These are phyloP conservation scores for Fusarium newnesense DNA, from an alignment of 2,329 filamentous ascomycete genomes.

Conservation along the genomic window DNA sequence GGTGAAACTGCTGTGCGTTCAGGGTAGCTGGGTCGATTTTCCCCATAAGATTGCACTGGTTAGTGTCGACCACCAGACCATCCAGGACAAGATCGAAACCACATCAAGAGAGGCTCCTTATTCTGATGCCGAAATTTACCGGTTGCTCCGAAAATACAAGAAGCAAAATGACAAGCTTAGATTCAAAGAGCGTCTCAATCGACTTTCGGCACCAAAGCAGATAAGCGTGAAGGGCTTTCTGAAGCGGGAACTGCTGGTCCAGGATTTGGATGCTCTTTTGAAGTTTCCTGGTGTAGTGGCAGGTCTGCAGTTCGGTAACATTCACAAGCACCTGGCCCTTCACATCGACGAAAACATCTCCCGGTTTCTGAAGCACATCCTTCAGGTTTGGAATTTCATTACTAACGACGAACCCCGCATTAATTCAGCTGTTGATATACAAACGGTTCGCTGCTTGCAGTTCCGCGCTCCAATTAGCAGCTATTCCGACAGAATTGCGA, in stretches of 20 bases:
- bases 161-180: neutral
- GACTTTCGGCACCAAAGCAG: neutral
- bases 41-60: neutral
- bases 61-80: neutral
- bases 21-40: conserved; percentile 1
- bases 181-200: neutral
- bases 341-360: conserved; percentile 3
- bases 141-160: neutral
- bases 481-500: neutral
- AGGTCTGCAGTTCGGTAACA: neutral
- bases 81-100: neutral
- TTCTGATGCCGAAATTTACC: conserved; percentile 1
- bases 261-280: neutral
- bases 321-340: conserved; percentile 2
- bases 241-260: neutral
- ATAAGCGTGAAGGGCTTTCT: neutral
- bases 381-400: neutral
- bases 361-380: neutral
- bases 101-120: neutral
- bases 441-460: neutral
- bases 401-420: neutral
- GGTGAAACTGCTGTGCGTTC: neutral
- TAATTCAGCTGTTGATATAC: neutral
- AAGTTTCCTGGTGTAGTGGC: neutral
- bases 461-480: neutral